Conservation (phyloP, 1,284 basidiomycete genomes). For the Retiboletus fuscus region DNA sequence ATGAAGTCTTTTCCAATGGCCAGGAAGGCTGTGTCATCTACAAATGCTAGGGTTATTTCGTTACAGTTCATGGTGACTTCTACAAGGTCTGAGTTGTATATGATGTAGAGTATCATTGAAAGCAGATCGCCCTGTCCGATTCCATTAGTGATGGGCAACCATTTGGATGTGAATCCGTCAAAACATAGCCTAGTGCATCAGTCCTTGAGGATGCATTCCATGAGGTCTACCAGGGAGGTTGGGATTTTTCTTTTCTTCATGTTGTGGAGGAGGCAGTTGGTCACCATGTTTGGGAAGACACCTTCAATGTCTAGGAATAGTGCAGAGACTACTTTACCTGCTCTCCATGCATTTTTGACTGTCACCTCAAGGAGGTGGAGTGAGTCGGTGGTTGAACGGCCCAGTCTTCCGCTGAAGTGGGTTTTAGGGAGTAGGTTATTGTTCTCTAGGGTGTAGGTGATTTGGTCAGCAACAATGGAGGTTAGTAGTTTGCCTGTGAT, state of each 20-base stretch:
- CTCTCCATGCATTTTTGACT: constrained; percentile 43
- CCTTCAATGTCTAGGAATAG: constrained; percentile 50
- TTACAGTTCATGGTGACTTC: constrained; percentile 21
- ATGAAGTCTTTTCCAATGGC: not conserved
- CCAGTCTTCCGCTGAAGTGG: too few species aligned
- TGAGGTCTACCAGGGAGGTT: not conserved
- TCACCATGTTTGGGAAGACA: constrained; percentile 49
- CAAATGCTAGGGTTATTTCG: constrained; percentile 9
- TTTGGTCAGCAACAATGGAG: not conserved
- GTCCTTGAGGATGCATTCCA: constrained; percentile 12
- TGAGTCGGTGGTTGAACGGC: constrained; percentile 45
- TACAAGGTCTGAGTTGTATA: constrained; percentile 46
- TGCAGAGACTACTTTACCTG: constrained; percentile 36
- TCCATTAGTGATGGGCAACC: constrained; percentile 37
- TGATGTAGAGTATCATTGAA: constrained; percentile 46
- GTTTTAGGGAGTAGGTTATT: too few species aligned
- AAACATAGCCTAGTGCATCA: constrained; percentile 34
- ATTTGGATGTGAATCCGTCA: constrained; percentile 31
- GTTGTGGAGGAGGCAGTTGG: constrained; percentile 46
- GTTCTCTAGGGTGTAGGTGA: too few species aligned
- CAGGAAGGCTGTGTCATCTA: constrained; percentile 18
- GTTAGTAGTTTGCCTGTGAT: constrained; percentile 4
- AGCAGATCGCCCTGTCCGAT: constrained; percentile 48
- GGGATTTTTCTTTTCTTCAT: constrained; percentile 35
- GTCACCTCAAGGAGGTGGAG: constrained; percentile 39